Conservation (phyloP, 768 basidiomycete species). For the Cyclocybe cylindracea region DNA sequence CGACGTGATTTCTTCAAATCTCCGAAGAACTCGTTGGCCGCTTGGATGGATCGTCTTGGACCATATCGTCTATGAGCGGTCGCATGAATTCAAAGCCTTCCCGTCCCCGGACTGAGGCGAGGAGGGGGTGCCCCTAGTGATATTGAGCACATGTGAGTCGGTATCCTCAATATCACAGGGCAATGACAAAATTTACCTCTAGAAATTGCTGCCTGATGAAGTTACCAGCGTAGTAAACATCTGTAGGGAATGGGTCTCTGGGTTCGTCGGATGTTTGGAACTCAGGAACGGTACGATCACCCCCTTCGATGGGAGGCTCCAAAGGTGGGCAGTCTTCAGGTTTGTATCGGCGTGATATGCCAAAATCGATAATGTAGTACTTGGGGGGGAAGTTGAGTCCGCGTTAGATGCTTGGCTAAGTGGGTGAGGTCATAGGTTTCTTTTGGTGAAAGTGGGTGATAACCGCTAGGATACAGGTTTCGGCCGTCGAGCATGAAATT, state of each 20-base stretch:
- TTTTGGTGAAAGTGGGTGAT: slow-evolving; percentile 21
- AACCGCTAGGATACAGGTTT: slow-evolving; percentile 22
- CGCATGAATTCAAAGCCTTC: slow-evolving; percentile 30
- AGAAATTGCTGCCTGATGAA: slow-evolving; percentile 32
- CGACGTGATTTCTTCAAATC: slow-evolving; percentile 16
- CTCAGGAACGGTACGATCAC: slow-evolving; percentile 42
- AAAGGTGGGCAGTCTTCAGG: slow-evolving; percentile 23
- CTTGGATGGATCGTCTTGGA: slow-evolving; percentile 31
- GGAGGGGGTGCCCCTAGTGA: background rate
- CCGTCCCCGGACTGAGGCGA: background rate
- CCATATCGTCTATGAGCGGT: slow-evolving; percentile 36
- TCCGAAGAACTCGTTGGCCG: slow-evolving; percentile 31
- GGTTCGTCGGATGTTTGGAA: slow-evolving; percentile 8
- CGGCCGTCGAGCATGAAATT: slow-evolving; percentile 39
- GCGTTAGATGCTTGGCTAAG: slow-evolving; percentile 18
- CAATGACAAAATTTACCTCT: slow-evolving; percentile 18
- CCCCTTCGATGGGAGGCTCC: slow-evolving; percentile 33
- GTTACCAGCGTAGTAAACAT: slow-evolving; percentile 47
- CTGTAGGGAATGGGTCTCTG: slow-evolving; percentile 40
- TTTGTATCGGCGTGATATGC: slow-evolving; percentile 27
- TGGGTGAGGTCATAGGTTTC: slow-evolving; percentile 21
- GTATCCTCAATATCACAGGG: background rate
- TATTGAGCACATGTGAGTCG: background rate
- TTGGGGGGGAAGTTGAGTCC: slow-evolving; percentile 29
- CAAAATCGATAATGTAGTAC: slow-evolving; percentile 42